Evolutionary conservation across 345 rosid species (phyloP).

Genomic region (Psidium guajava): DNA sequence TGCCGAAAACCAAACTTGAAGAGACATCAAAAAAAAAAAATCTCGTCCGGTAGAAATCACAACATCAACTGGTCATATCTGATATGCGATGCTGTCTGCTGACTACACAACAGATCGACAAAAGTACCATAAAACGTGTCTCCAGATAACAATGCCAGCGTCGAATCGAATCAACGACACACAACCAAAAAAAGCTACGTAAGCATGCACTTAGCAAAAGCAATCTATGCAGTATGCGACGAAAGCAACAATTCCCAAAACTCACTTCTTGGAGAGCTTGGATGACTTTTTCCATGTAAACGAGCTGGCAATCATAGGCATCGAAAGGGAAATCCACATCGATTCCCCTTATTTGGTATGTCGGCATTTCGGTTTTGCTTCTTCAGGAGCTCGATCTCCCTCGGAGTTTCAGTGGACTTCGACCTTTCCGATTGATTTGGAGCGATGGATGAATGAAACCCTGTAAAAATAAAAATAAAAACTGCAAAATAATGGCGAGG

Average conservation of each 20-base stretch:
- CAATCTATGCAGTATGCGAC: neutral
- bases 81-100: neutral
- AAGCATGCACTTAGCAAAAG: neutral
- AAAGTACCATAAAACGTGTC: neutral
- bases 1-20: neutral
- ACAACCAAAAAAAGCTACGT: neutral
- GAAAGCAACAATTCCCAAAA: neutral
- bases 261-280: conserved; percentile 75
- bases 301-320: conserved; percentile 81
- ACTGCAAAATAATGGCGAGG: neutral
- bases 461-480: fast-evolving
- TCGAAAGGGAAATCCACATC: conserved; percentile 90
- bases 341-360: conserved; percentile 73
- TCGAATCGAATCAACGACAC: neutral
- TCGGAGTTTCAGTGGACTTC: neutral
- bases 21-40: neutral
- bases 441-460: neutral
- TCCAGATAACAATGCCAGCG: neutral
- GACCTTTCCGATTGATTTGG: neutral
- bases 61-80: neutral
- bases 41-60: neutral
- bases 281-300: conserved; percentile 91
- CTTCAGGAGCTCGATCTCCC: neutral
- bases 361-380: conserved; percentile 39
- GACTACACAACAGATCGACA: neutral